Percentiles rank a stretch among this genome's conserved stretches.
phyloP scores from a whole-genome alignment of 371 early-diverging fungal species.

The Circinella umbellata region DNA sequence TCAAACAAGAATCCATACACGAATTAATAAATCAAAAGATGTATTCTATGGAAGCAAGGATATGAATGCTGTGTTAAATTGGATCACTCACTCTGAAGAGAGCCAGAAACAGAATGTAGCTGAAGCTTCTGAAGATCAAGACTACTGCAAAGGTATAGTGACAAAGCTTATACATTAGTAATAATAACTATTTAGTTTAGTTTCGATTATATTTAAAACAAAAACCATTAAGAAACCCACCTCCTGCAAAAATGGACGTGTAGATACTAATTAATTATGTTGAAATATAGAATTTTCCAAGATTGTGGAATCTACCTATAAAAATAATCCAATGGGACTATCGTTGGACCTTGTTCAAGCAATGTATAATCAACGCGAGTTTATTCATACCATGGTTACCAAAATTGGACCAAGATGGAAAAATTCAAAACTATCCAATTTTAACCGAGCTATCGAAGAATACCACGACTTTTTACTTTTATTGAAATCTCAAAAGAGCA shows the following conservation, averaged over 20 bases:
- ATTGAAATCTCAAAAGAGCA: not conserved
- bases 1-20: no score
- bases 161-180: no score
- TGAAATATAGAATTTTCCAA: not conserved
- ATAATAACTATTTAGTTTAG: no score
- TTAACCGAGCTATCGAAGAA: not conserved
- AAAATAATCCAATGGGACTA: not conserved
- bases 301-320: not conserved
- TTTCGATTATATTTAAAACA: no score
- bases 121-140: no score
- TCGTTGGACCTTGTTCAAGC: conserved; percentile 2
- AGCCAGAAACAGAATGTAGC: no score
- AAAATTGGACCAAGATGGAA: not conserved
- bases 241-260: not conserved
- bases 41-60: no score
- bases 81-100: no score
- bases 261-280: not conserved
- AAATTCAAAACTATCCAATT: not conserved
- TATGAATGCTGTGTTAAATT: no score
- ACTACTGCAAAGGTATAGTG: no score
- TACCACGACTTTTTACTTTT: not conserved
- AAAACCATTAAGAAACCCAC: no score
- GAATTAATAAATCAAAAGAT: no score
- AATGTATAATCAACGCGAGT: not conserved
- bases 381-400: not conserved